Conservation (phyloP, 2,329 filamentous ascomycete species). For the Arthrobotrys sinensis region DNA sequence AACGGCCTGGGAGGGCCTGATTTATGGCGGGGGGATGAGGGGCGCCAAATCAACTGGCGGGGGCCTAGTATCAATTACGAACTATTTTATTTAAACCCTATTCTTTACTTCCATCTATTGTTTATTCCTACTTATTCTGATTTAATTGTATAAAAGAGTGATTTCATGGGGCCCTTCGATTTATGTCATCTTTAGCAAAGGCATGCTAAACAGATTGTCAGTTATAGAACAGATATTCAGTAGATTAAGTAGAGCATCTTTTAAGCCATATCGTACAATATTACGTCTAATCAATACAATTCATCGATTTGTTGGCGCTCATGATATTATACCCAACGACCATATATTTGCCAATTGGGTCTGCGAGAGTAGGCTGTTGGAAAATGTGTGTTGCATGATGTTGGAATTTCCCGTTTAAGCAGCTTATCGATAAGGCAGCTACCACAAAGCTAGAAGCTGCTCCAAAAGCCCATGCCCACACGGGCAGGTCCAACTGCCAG, state of each 20-base stretch:
- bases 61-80: background rate
- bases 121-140: background rate
- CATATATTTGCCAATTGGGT: too few species aligned
- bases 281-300: background rate
- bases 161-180: background rate
- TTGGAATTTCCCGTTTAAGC: constrained; percentile 40
- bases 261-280: too few species aligned
- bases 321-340: too few species aligned
- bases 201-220: background rate
- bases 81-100: background rate
- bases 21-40: constrained; percentile 28
- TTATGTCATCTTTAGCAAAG: background rate
- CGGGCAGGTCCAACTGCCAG: constrained; percentile 16
- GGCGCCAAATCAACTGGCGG: constrained; percentile 10
- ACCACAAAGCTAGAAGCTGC: background rate
- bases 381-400: constrained; percentile 45
- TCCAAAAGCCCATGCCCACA: background rate
- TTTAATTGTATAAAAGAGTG: background rate
- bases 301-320: too few species aligned
- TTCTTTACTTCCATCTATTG: too few species aligned
- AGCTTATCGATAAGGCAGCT: constrained; percentile 38
- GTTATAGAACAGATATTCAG: background rate
- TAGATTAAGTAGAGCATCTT: background rate
- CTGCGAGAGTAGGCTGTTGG: constrained; percentile 1
- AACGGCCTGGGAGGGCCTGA: constrained; percentile 36